Evolutionary conservation across 2,329 filamentous ascomycete species (phyloP).

Genomic region (Grosmannia penicillata): DNA sequence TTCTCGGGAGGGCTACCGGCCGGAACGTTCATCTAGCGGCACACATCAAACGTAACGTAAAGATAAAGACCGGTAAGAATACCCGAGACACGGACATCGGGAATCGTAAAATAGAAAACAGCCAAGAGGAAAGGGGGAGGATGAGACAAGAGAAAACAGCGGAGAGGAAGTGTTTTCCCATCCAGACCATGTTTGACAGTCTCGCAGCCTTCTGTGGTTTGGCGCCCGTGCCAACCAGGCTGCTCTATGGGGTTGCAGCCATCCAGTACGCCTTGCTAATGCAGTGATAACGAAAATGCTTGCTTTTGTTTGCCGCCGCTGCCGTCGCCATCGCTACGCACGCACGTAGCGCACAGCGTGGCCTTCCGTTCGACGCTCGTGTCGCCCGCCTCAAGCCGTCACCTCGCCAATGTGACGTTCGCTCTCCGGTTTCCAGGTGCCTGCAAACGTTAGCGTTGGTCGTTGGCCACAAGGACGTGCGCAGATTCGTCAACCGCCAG

Average conservation of each 20-base stretch:
- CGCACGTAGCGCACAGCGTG: no score
- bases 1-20: no score
- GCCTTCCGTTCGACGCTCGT: no score
- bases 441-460: slow-evolving; percentile 24
- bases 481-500: no score
- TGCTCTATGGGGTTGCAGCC: background rate
- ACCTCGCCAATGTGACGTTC: slow-evolving; percentile 53
- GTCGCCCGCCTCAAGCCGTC: slow-evolving; percentile 14
- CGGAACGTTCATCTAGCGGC: no score
- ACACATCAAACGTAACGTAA: no score
- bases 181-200: no score
- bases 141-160: background rate
- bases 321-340: no score
- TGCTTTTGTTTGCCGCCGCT: background rate
- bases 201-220: background rate
- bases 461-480: no score
- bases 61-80: no score
- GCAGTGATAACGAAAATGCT: background rate
- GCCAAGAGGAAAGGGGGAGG: background rate
- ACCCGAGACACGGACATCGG: no score
- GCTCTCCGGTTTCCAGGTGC: slow-evolving; percentile 61
- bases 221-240: background rate
- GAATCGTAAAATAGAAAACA: no score
- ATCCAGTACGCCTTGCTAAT: slow-evolving; percentile 3
- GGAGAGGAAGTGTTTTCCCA: background rate